A percentile compares a stretch with the other conserved stretches of the same genome.
phyloP scores from a whole-genome alignment of 192 early-diverging fungal genomes.

The Ambispora gerdemannii region DNA sequence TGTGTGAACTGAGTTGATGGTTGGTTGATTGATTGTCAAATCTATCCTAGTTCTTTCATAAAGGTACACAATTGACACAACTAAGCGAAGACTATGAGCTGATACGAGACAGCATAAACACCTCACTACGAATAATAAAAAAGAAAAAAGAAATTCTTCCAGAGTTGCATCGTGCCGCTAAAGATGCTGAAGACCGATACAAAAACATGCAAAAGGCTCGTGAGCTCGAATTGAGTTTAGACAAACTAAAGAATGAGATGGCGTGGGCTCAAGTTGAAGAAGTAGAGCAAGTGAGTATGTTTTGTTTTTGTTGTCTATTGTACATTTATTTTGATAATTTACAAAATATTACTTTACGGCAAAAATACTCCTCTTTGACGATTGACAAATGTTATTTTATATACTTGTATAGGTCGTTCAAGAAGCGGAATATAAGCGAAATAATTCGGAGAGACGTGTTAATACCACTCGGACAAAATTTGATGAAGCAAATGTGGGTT shows the following conservation, averaged over 20 bases:
- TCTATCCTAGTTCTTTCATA: constrained; percentile 66
- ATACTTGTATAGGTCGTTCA: constrained; percentile 14
- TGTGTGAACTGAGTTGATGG: no score
- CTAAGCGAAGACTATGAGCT: constrained; percentile 68
- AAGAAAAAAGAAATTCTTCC: constrained; percentile 66
- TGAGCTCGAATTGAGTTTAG: constrained; percentile 53
- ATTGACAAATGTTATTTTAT: not conserved
- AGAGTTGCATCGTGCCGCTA: constrained; percentile 65
- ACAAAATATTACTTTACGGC: no score
- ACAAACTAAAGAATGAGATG: constrained; percentile 61
- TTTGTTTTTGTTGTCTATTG: no score
- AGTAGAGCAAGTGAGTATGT: constrained; percentile 42
- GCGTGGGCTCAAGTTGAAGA: constrained; percentile 74
- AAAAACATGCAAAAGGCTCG: constrained; percentile 65
- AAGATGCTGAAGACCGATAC: constrained; percentile 61
- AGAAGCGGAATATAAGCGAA: not conserved
- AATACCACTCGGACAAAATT: not conserved
- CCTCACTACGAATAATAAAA: constrained; percentile 49
- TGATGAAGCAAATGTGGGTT: constrained; percentile 1
- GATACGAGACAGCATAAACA: constrained; percentile 57
- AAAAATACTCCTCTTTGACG: no score
- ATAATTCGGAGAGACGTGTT: constrained; percentile 2
- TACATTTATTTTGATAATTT: no score
- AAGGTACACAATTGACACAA: constrained; percentile 81
- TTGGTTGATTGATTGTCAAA: no score